phyloP scores from a whole-genome alignment of 805 yeast genomes.

The Dipodascus albidus region DNA sequence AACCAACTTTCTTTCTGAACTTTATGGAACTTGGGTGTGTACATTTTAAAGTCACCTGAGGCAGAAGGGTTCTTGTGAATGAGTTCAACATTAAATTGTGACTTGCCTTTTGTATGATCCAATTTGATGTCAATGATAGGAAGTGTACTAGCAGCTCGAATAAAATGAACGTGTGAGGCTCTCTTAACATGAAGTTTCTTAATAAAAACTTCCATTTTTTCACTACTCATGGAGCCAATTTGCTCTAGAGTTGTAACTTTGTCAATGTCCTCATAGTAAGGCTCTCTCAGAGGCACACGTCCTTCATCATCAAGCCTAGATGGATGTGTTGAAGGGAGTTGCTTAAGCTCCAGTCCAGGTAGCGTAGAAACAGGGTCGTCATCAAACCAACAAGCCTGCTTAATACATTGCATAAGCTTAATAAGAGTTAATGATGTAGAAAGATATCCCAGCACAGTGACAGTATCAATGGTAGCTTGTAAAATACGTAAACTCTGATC shows the following conservation, averaged over 20 bases:
- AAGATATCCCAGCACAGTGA: slow-evolving; percentile 71
- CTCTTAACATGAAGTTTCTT: slow-evolving; percentile 32
- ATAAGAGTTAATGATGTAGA: slow-evolving; percentile 51
- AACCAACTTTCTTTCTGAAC: slow-evolving; percentile 93
- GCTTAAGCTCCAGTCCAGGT: slow-evolving; percentile 32
- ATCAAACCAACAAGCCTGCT: slow-evolving; percentile 82
- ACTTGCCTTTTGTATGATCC: slow-evolving; percentile 14
- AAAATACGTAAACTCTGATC: slow-evolving; percentile 91
- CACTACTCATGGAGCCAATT: slow-evolving; percentile 15
- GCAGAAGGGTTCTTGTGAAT: slow-evolving; percentile 36
- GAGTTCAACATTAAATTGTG: slow-evolving; percentile 33
- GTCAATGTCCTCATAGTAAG: slow-evolving; percentile 12
- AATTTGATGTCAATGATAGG: slow-evolving; percentile 41
- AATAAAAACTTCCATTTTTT: slow-evolving; percentile 28
- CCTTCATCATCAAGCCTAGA: neutral
- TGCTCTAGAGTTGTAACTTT: slow-evolving; percentile 6
- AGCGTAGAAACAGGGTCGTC: slow-evolving; percentile 51
- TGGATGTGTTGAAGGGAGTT: slow-evolving; percentile 1
- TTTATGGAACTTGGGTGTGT: slow-evolving; percentile 78
- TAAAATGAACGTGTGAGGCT: slow-evolving; percentile 37
- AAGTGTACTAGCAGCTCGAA: slow-evolving; percentile 39
- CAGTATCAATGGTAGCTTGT: slow-evolving; percentile 85
- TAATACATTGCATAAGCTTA: slow-evolving; percentile 69
- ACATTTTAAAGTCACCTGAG: slow-evolving; percentile 50
- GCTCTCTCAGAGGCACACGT: slow-evolving; percentile 3